Base-by-base conservation (phyloP, 2,329 filamentous ascomycete genomes). In the Daldinia sp. region DNA sequence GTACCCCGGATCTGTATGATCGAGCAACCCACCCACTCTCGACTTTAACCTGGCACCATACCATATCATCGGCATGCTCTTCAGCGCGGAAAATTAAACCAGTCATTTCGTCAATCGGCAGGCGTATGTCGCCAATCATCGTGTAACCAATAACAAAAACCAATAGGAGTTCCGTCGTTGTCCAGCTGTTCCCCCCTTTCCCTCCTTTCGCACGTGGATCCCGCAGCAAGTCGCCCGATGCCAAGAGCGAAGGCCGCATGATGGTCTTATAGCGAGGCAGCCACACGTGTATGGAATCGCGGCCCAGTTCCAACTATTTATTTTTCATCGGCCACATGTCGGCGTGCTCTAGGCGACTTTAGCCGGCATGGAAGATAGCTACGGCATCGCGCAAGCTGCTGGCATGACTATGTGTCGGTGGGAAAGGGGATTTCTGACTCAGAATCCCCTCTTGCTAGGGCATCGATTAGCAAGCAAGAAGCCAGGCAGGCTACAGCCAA, bases 101-200 rank as follows among this genome's bases (percentile, higher is more conserved):
- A 67, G 58, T 58, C 67, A 68, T 67, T 66, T 72, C 68, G 69
- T 71, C 71, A 71, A 68, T 70, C 64, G 69, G 64, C 60, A 70
- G 62, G 62, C 63, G 48, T 59, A 71, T 70, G 57, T 69, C 64
- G 63, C 56, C 56, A 71, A 71, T 71, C 65, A 69, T 60, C 6
- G 69, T 69, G 69, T 71, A 69, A 69, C 66, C 60, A 26, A 55
- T 26, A 9, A n/a, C 23, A n/a, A 41, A 59, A 48, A 59, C 60
- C 62, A 62, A 63, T 58, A 61, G 59, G 66, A 68, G 50, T 23
- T 61, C 54, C 53, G 26, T 53, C 30, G 18, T 13, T 50, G 57
- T 50, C 69, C 74, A 69, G 72, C 61, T 63, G 51, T 15, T 28
- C 51, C 51, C 51, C 13, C 33, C 33, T 26, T 33, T 54, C 18